Evolutionary conservation across 352 stramenopile genomes (phyloP).

Genomic region (Albugo candida): DNA sequence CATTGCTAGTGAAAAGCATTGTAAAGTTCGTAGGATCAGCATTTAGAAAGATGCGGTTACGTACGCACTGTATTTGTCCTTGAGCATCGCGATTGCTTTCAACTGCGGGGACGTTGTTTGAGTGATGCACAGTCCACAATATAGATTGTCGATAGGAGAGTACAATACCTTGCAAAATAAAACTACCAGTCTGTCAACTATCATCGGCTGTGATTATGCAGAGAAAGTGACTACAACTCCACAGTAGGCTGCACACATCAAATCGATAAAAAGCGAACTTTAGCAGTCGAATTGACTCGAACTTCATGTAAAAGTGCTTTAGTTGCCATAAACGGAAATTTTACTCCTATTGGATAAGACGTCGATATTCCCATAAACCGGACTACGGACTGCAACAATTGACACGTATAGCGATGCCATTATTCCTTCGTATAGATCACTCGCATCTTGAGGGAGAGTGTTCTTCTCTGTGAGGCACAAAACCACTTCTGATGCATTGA

Average conservation of each 20-base stretch:
- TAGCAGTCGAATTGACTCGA: too few species aligned
- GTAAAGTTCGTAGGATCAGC: not conserved
- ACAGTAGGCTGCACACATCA: too few species aligned
- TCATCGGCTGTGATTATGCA: too few species aligned
- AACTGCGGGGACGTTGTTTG: too few species aligned
- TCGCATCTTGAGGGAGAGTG: not conserved
- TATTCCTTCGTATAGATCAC: slow-evolving; percentile 40
- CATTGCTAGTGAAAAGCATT: slow-evolving; percentile 10
- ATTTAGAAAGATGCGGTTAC: slow-evolving; percentile 1
- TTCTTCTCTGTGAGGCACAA: slow-evolving; percentile 7
- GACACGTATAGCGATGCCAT: slow-evolving; percentile 64
- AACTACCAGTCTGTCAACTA: too few species aligned
- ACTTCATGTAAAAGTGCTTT: too few species aligned
- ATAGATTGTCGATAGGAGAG: too few species aligned
- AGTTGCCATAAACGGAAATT: too few species aligned
- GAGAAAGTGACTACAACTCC: too few species aligned
- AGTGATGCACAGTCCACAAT: too few species aligned
- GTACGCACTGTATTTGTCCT: slow-evolving; percentile 17
- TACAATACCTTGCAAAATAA: too few species aligned
- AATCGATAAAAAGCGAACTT: too few species aligned
- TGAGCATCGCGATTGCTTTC: slow-evolving; percentile 7
- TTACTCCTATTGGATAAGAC: slow-evolving; percentile 59
- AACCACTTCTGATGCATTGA: slow-evolving; percentile 11
- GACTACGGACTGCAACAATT: slow-evolving; percentile 60
- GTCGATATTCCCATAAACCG: slow-evolving; percentile 77